These are phyloP conservation scores for Endocladia muricata DNA, from an alignment of 31 red algal genomes.

Conservation along the genomic window DNA sequence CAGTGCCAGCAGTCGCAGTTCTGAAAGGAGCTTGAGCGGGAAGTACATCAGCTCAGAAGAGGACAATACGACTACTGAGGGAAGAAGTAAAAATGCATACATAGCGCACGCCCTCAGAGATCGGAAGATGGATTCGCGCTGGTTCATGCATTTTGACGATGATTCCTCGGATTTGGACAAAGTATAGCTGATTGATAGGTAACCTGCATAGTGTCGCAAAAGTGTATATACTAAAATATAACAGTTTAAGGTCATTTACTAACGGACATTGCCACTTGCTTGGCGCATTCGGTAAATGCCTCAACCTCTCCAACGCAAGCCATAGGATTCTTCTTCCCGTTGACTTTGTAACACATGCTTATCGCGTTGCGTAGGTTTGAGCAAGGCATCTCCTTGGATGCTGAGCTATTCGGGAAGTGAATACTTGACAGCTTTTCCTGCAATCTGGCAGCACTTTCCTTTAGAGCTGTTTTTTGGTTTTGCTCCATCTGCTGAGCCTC, in stretches of 20 bases:
- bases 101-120: not conserved
- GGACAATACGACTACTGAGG: not conserved
- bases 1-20: no score
- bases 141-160: not conserved
- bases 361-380: slow-evolving; percentile 39
- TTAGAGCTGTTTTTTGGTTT: slow-evolving; percentile 13
- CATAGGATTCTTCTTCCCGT: slow-evolving; percentile 45
- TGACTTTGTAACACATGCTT: slow-evolving; percentile 36
- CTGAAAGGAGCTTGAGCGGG: no score
- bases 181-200: not conserved
- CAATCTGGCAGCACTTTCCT: slow-evolving; percentile 1
- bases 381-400: slow-evolving; percentile 34
- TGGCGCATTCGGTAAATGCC: slow-evolving; percentile 75
- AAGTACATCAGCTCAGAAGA: not conserved
- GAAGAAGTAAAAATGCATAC: slow-evolving; percentile 15
- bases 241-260: slow-evolving; percentile 8
- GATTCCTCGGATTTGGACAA: not conserved
- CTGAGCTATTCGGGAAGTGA: slow-evolving; percentile 16
- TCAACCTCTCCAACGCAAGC: slow-evolving; percentile 56
- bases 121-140: not conserved
- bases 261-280: slow-evolving; percentile 54
- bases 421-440: slow-evolving; percentile 33
- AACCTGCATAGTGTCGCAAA: not conserved
- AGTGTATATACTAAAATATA: slow-evolving; percentile 32
- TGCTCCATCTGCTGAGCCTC: slow-evolving; percentile 50